phyloP scores from a whole-genome alignment of 2,329 filamentous ascomycete genomes.

The Colletotrichum noveboracense region DNA sequence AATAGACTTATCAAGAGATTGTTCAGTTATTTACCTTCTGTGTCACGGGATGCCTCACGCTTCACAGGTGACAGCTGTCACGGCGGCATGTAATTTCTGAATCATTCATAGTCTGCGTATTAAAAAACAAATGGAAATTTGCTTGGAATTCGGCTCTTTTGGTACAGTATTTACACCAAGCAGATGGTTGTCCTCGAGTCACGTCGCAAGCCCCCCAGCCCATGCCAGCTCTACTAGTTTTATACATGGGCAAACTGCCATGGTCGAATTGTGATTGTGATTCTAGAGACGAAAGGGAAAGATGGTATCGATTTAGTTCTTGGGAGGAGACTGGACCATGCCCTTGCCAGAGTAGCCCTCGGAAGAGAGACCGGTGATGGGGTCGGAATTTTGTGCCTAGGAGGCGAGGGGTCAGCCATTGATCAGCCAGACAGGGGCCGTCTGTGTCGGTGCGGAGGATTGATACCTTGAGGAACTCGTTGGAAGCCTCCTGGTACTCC shows the following conservation, averaged over 20 bases:
- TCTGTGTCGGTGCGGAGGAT: neutral
- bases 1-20: neutral
- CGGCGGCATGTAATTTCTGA: neutral
- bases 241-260: conserved; percentile 36
- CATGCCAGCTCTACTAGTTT: conserved; percentile 33
- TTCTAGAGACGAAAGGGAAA: conserved; percentile 22
- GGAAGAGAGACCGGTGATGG: conserved; percentile 82
- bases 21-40: neutral
- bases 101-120: neutral
- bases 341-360: conserved; percentile 81
- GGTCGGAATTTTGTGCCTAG: conserved; percentile 84
- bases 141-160: conserved; percentile 42
- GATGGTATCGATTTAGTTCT: conserved; percentile 44
- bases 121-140: conserved; percentile 30
- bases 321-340: conserved; percentile 74
- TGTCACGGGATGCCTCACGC: neutral
- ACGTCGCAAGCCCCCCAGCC: conserved; percentile 34
- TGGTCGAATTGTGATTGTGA: conserved; percentile 22
- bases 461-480: conserved; percentile 87
- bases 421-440: neutral
- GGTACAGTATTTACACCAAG: conserved; percentile 50
- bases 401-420: conserved; percentile 2
- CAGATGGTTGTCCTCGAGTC: conserved; percentile 28
- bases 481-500: conserved; percentile 95
- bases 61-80: neutral